Base-by-base conservation (phyloP, 2,329 filamentous ascomycete genomes). In the Neonectria magnoliae region DNA sequence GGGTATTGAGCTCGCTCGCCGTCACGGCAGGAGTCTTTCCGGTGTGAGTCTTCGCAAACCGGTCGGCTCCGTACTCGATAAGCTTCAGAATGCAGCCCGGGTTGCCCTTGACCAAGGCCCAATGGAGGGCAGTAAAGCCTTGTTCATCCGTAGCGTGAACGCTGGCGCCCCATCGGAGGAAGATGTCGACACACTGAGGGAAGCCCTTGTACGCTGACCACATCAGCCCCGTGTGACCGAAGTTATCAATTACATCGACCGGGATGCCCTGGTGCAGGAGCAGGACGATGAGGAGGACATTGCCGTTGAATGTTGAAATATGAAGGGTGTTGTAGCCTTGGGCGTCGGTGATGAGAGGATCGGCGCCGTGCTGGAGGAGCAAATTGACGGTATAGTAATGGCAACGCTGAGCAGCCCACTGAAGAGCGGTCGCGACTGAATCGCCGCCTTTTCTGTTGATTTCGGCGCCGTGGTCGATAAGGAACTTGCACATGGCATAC, bases 121-220 rank as follows among this genome's bases (percentile, higher is more conserved):
- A 99, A 77, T 99, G 96, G 70, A 99, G 82, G 4, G 96, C 94
- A 0, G 95, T 97, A 78, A 98, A 96, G 29, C 95, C 95, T 71
- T 94, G 92, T 76, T 98, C 94, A 74, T 99, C 96, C 31, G 87
- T 89, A 36, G 93, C 91, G 79, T 97, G 93, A 9, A 98, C 93
- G 76, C 94, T 96, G 41, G 96, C 96, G 57, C 96, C 97, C 94
- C 96, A 99, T 71, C 94, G 90, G 64, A 99, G 82, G 70, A 97
- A 95, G 47, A 98, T 80, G 76, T 98, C 96, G 52, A 98, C 95
- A 73, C 93, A 97, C 51, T 91, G 90, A 0, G 95, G 93, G 77
- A 91, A 98, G 38, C 97, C 96, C 80, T 99, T 99, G 83, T 99
- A 99, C 16, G 95, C 95, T 18, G 96, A 93, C 96, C 96, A 99